Base-by-base conservation (phyloP, 78 protist genomes). In the Monocercomonoides exilis region DNA sequence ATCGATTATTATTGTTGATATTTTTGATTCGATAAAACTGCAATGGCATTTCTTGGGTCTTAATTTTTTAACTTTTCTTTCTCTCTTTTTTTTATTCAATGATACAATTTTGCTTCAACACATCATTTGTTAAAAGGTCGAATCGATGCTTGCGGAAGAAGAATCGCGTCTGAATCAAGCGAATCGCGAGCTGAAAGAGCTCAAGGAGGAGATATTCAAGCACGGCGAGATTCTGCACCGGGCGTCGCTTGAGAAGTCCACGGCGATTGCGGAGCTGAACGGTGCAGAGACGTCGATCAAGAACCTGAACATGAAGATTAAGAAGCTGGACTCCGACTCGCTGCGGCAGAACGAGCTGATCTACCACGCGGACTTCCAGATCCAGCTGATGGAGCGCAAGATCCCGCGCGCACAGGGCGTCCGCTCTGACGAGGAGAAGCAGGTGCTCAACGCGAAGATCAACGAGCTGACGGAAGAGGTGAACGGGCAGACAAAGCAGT, bases 381-480 rank as follows among this genome's bases (percentile, higher is more conserved):
- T 90, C 41, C 95, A 93, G 90, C 91, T 88, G 70, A 82, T 93
- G 87, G 94, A 93, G 92, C 90, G 94, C 35, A 91, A 90, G 87
- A 87, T 88, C 63, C 43, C 84, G 36, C 45, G 91, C 0, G 91
- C 85, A 0, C 43, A 85, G 63, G 95, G 94, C 33, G 90, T 86
- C 85, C 88, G 92, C 63, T 44, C 91, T 1, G 91, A 85, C 46
- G 92, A 89, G 38, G 94, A 92, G 81, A 82, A 87, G 85, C 41
- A 1, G 5, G 90, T 3, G 54, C 89, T 92, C 79, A 81, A 80
- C 32, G 90, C 36, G 1, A 6, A 70, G 85, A 89, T 92, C 84
- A 45, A 34, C 21, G 77, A 85, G 86, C 91, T 92, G 45, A 54
- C 63, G 70, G 44, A 32, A 45, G 44, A 87, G 89, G 44, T 89